phyloP scores from a whole-genome alignment of 2,329 filamentous ascomycete genomes.

The Beauveria sp. region DNA sequence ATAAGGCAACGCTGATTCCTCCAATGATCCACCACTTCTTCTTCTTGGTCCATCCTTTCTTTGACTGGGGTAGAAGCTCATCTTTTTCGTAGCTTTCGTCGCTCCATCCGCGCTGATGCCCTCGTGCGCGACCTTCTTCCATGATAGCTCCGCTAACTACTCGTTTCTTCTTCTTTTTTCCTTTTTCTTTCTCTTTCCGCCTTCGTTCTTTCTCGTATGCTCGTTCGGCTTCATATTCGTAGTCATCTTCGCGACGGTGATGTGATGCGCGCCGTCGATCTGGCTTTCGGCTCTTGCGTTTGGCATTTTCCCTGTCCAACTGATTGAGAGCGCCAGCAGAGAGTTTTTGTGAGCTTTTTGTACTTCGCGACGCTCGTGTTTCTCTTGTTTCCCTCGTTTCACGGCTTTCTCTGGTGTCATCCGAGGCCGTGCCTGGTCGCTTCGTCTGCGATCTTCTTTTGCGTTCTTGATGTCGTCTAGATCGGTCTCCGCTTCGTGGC shows the following conservation, averaged over 20 bases:
- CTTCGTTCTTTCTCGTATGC: slow-evolving; percentile 24
- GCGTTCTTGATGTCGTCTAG: slow-evolving; percentile 27
- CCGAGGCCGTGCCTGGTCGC: slow-evolving; percentile 25
- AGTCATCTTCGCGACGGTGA: slow-evolving; percentile 9
- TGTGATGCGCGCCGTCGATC: slow-evolving; percentile 25
- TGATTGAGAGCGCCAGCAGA: slow-evolving; percentile 55
- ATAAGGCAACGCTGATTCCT: slow-evolving; percentile 42
- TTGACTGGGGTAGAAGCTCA: slow-evolving; percentile 35
- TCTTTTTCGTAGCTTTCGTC: slow-evolving; percentile 41
- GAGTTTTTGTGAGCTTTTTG: slow-evolving; percentile 22
- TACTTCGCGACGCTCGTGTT: not conserved
- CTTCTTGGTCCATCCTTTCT: slow-evolving; percentile 45
- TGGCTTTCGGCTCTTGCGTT: slow-evolving; percentile 38
- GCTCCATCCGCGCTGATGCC: slow-evolving; percentile 32
- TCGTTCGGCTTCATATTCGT: slow-evolving; percentile 11
- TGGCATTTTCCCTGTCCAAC: slow-evolving; percentile 52
- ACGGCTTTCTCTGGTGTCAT: slow-evolving; percentile 23
- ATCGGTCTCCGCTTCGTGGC: slow-evolving; percentile 21
- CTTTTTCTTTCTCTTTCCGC: slow-evolving; percentile 29
- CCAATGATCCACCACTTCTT: slow-evolving; percentile 59
- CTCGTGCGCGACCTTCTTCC: slow-evolving; percentile 50
- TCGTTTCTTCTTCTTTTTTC: slow-evolving; percentile 42
- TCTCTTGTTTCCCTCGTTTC: slow-evolving; percentile 3
- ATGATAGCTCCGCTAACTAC: slow-evolving; percentile 63
- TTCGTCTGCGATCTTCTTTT: slow-evolving; percentile 27